These are phyloP conservation scores for Phytopythium ostracodes DNA, from an alignment of 352 stramenopile species.

Conservation along the genomic window DNA sequence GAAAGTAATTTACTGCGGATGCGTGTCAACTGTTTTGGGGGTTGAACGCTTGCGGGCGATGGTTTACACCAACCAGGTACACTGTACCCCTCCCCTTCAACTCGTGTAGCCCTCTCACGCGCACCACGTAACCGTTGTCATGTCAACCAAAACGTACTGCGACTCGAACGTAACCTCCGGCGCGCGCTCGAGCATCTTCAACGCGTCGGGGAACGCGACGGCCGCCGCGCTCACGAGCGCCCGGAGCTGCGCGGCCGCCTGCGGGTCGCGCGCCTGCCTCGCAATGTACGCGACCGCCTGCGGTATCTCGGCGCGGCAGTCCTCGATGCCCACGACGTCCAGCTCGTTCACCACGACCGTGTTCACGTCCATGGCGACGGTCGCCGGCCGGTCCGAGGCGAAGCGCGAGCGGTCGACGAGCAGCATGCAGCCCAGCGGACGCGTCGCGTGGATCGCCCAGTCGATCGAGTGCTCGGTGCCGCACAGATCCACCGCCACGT, in stretches of 20 bases:
- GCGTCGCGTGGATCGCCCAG: conserved; percentile 36
- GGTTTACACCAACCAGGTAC: too few relatives aligned
- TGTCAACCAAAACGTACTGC: conserved; percentile 4
- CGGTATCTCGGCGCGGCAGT: conserved; percentile 25
- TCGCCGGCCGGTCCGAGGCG: conserved; percentile 20
- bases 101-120: neutral
- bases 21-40: too few relatives aligned
- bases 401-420: conserved; percentile 31
- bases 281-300: conserved; percentile 44
- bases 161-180: neutral
- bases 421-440: conserved; percentile 44
- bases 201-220: conserved; percentile 3
- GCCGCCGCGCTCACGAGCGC: neutral
- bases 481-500: conserved; percentile 54
- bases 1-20: too few relatives aligned
- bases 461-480: conserved; percentile 32
- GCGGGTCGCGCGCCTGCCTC: conserved; percentile 12
- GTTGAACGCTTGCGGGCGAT: too few relatives aligned
- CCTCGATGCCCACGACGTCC: conserved; percentile 30
- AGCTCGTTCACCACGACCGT: conserved; percentile 66
- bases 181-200: neutral
- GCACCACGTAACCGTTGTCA: neutral
- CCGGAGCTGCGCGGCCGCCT: conserved; percentile 18
- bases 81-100: neutral
- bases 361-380: conserved; percentile 63